Base-by-base conservation (phyloP, 2,329 filamentous ascomycete genomes). In the Corynespora cassiicola region DNA sequence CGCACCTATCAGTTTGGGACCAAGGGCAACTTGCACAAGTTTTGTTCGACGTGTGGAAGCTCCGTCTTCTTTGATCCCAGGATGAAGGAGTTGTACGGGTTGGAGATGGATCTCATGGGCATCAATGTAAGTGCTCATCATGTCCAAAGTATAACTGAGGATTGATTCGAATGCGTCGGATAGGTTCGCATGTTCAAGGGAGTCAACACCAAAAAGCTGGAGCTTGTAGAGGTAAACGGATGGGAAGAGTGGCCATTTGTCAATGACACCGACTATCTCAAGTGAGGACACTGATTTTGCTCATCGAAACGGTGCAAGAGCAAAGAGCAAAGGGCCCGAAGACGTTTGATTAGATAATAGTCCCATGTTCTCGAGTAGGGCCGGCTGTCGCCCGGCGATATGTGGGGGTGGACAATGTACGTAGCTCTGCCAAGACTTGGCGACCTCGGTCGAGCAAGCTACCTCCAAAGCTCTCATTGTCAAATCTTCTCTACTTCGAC, bases 101-200 rank as follows among this genome's bases (percentile, higher is more conserved):
- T 56, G 21, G 32, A 24, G 7, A 31, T 36, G 18, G 58, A 64
- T 43, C 27, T 65, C 9, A 11, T 62, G 20, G 56, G 55, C 4
- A 22, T 63, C 3, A 64, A 64, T 47, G 61, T 65, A 31, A 37
- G 58, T 48, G n/a, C n/a, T 4, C 15, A 9, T 27, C 9, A 31
- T 17, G 7, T 3, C 7, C 15, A 18, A 11, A 15, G n/a, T 27
- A 14, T 23, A 27, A 8, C 22, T 35, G 7, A 16, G 21, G 12
- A 30, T 19, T 39, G 24, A 40, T 22, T 8, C 18, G 35, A 20
- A 45, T 29, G 19, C 9, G 17, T 23, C 23, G 10, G 6, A n/a
- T 21, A 53, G 52, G 45, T 57, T 7, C 49, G 59, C 8, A 63
- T 63, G 61, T 57, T 65, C 15, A 52, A 61, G 27, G 49, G 39